Evolutionary conservation across 1,284 basidiomycete species (phyloP), one percentile per base, ranked within the genome.

Genomic region (Cryptococcus wingfieldii): DNA sequence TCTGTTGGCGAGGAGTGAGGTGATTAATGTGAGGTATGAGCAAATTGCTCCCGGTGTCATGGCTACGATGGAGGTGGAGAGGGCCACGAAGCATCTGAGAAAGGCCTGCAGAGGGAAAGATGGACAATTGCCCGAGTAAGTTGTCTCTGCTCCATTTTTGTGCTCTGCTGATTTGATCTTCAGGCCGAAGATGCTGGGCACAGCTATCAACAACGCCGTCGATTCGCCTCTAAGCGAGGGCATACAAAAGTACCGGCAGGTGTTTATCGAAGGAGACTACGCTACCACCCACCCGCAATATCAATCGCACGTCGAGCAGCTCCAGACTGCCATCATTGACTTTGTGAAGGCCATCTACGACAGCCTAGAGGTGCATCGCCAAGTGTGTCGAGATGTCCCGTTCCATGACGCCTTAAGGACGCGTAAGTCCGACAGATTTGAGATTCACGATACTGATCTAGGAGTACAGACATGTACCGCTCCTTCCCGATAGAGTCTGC

Each of bases 381-480:
- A 85, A 53, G 78, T 96, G 47, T 94, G 91, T 70, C 25, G 90
- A 91, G 77, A 96, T 94, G 83, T 87, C 49, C 83, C 86, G 3
- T 97, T 98, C 82, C 93, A 98, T 70, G 86, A 88, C 59, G 93
- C 90, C 0, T 79, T 98, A 47, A 86, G 89, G 73, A 86, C 84
- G 66, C 87, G 77, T 76, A 61, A 56, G 70, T 75, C 27, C 2
- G 23, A 23, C 23, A 23, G 13, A 5, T 4, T 18, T 16, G 13
- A 4, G 23, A 8, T 18, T 25, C 5, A 2, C 27, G 14, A 9
- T 23, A 23, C 23, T 23, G 23, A 23, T 23, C 23, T 23, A 9
- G 37, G 37, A 23, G 53, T 23, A 23, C 55, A 79, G 77, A 96
- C 77, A 97, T 93, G 80, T 82, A 82, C 55, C 90, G 89, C 75